These are phyloP conservation scores for Pseudomassariella vexata DNA, from an alignment of 2,329 filamentous ascomycete genomes.

Conservation along the genomic window DNA sequence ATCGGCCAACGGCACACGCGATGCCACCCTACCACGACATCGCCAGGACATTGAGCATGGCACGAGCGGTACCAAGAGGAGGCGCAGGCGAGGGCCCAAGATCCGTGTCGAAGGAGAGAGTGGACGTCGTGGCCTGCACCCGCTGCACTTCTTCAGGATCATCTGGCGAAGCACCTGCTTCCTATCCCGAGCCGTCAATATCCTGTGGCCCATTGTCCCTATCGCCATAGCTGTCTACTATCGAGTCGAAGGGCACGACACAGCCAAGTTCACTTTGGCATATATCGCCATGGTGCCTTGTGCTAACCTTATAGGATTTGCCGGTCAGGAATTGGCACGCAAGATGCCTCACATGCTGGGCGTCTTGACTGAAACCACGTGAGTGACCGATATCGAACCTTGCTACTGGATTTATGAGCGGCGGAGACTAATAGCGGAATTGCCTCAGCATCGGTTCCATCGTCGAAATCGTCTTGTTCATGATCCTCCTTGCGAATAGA, in stretches of 20 bases:
- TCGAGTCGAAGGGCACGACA: conserved; percentile 34
- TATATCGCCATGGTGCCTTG: conserved; percentile 75
- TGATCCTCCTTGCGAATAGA: conserved; percentile 57
- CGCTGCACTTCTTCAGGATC: conserved; percentile 57
- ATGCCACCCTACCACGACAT: conserved; percentile 5
- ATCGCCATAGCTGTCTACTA: conserved; percentile 61
- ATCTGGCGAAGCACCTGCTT: conserved; percentile 58
- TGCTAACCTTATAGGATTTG: conserved; percentile 71
- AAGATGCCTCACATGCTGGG: conserved; percentile 72
- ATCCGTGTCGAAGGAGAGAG: conserved; percentile 53
- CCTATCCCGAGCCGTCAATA: conserved; percentile 59
- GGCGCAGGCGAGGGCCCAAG: conserved; percentile 14
- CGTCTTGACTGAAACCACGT: conserved; percentile 55
- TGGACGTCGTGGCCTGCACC: conserved; percentile 60
- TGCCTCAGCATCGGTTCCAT: conserved; percentile 59
- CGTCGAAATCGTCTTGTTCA: conserved; percentile 79
- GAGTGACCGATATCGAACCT: conserved; percentile 22
- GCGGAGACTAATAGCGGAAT: neutral
- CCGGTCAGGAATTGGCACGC: conserved; percentile 63
- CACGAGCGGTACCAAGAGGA: conserved; percentile 1
- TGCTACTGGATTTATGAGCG: neutral
- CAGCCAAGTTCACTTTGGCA: conserved; percentile 63
- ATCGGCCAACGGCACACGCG: conserved; percentile 3
- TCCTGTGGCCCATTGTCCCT: conserved; percentile 71
- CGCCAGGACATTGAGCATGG: conserved; percentile 7